Percentiles rank a stretch among this genome's conserved stretches.
Evolutionary conservation across 2,329 filamentous ascomycete genomes (phyloP).

Genomic region (Canariomyces notabilis): DNA sequence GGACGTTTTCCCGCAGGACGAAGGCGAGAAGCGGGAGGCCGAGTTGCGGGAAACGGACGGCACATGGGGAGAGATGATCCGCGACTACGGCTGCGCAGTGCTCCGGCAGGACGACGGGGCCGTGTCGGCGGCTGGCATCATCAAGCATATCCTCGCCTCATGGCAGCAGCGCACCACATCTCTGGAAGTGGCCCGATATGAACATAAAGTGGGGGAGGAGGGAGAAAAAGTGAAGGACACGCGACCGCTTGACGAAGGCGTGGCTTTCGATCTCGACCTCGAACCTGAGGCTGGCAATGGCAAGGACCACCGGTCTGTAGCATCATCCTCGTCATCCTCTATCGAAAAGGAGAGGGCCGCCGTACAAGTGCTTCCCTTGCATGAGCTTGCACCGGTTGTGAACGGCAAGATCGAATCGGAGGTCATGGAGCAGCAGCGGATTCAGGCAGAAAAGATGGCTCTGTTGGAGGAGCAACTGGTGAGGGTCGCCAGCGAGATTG

Average conservation of each 20-base stretch:
- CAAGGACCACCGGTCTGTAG: too few relatives aligned
- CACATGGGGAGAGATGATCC: background rate
- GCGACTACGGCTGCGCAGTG: background rate
- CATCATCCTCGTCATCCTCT: too few relatives aligned
- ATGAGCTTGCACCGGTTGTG: constrained; percentile 8
- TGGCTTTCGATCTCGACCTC: background rate
- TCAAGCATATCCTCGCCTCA: background rate
- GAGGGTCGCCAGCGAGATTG: background rate
- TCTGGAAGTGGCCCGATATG: background rate
- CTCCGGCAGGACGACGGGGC: background rate
- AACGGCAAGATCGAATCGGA: constrained; percentile 6
- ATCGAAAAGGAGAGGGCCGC: too few relatives aligned
- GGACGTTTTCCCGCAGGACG: background rate
- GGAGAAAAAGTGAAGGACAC: too few relatives aligned
- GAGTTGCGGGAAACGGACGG: background rate
- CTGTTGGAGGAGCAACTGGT: background rate
- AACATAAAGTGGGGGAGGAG: too few relatives aligned
- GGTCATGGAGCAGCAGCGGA: constrained; percentile 3
- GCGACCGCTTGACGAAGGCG: background rate
- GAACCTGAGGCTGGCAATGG: too few relatives aligned
- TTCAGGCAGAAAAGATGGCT: constrained; percentile 5
- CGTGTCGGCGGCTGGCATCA: background rate
- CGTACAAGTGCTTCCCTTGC: too few relatives aligned
- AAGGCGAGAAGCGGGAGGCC: background rate
- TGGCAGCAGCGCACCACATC: background rate